Evolutionary conservation across 768 basidiomycete species (phyloP).

Genomic region (Tephrocybe sp.): DNA sequence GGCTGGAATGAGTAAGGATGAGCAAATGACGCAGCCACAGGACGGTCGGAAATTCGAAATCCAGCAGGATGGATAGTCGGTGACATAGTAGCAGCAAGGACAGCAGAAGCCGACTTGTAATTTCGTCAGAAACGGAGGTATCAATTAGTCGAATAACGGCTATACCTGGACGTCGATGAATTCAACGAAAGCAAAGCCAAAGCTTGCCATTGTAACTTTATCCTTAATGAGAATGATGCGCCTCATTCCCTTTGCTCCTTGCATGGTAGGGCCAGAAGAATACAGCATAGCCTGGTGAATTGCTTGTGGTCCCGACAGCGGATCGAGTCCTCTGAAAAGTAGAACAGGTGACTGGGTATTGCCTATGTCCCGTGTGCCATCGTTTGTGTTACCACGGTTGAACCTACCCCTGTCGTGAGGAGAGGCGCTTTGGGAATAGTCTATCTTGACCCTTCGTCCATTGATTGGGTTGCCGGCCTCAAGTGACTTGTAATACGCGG

Average conservation of each 20-base stretch:
- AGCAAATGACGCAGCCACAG: slow-evolving; percentile 91
- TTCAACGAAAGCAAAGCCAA: slow-evolving; percentile 94
- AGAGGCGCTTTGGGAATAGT: slow-evolving; percentile 86
- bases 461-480: slow-evolving; percentile 69
- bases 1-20: slow-evolving; percentile 89
- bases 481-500: slow-evolving; percentile 70
- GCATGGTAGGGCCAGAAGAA: slow-evolving; percentile 74
- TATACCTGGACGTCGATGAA: slow-evolving; percentile 80
- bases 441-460: slow-evolving; percentile 90
- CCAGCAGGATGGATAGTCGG: slow-evolving; percentile 87
- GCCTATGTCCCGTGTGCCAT: slow-evolving; percentile 95
- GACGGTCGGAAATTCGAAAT: slow-evolving; percentile 85
- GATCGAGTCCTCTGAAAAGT: slow-evolving; percentile 88
- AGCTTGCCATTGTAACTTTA: slow-evolving; percentile 80
- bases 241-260: slow-evolving; percentile 84
- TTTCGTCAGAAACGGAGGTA: slow-evolving; percentile 9
- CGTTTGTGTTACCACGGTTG: slow-evolving; percentile 70
- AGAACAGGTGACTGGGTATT: slow-evolving; percentile 79
- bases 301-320: slow-evolving; percentile 82
- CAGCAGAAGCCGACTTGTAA: slow-evolving; percentile 71
- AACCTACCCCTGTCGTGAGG: slow-evolving; percentile 63
- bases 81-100: slow-evolving; percentile 86
- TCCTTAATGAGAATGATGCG: slow-evolving; percentile 89
- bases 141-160: neutral
- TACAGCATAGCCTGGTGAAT: slow-evolving; percentile 80